Evolutionary conservation across 1,284 basidiomycete genomes (phyloP), one percentile per base, ranked within the genome.

Genomic region (Rhodotorula sp.): DNA sequence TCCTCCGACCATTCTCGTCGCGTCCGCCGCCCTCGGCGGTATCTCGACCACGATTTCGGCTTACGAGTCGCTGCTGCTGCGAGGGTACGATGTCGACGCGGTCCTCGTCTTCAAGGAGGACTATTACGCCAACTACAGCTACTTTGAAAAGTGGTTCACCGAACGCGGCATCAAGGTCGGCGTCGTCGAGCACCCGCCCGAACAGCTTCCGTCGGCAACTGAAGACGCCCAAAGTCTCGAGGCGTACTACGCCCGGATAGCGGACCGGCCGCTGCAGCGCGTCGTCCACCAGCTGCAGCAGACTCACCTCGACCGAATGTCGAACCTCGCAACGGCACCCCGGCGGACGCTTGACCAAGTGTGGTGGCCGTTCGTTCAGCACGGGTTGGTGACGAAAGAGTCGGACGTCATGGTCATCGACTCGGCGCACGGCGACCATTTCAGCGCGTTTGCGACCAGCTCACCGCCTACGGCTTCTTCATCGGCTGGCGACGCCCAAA

Each of bases 311-410:
- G 77, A 80, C 47, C 86, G 95, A 16, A 81, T 97, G 14, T 79
- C 84, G 3, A 87, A 91, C 58, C 85, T 98, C 5, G 85, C 87
- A 58, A 87, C 88, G 1, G 92, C 97, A 88, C 88, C 92, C 2
- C 82, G 84, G 20, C 86, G 95, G 46, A 90, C 93, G 0, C 83
- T 91, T 62, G 86, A 92, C 65, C 86, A 85, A 1, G 85, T 97
- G 67, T 98, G 96, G 96, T 99, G 94, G 93, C 96, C 96, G 0
- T 98, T 98, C 80, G 93, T 95, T 2, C 96, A 99, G 80, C 96
- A 99, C 78, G 88, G 88, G 0, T 84, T 89, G 52, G 84, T 92
- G 56, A 86, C 87, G 71, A 84, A 84, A 59, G 86, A 88, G 69
- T 82, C 87, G 63, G 89, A 94, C 77, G 89, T 97, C 34, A 92